phyloP scores from a whole-genome alignment of 345 rosid genomes.

The Pistacia atlantica region DNA sequence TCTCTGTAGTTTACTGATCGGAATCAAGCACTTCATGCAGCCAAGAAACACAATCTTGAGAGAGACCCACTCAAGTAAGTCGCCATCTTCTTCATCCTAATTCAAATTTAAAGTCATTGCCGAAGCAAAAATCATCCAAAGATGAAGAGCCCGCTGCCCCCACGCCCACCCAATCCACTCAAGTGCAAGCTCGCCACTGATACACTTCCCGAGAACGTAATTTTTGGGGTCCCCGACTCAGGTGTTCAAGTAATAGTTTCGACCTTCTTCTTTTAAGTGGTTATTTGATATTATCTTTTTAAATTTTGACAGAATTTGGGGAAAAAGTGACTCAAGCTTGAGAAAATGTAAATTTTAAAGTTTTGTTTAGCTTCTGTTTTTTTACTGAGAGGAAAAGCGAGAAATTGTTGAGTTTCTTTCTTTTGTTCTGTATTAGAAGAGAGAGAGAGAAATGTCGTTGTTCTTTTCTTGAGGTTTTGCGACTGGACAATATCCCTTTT shows the following conservation, averaged over 20 bases:
- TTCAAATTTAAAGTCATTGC: conserved; percentile 44
- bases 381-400: too few species aligned
- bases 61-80: conserved; percentile 34
- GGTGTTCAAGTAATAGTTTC: conserved; percentile 64
- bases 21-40: conserved; percentile 78
- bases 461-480: conserved; percentile 89
- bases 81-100: conserved; percentile 40
- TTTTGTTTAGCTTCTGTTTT: too few species aligned
- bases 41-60: conserved; percentile 68
- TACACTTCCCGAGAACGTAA: conserved; percentile 36
- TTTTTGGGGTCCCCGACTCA: conserved; percentile 48
- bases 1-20: neutral
- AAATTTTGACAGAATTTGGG: too few species aligned
- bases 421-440: neutral
- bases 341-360: too few species aligned
- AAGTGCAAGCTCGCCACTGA: conserved; percentile 81
- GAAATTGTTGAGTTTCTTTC: neutral
- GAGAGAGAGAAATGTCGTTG: conserved; percentile 61
- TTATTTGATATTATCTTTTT: neutral
- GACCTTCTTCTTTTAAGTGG: neutral
- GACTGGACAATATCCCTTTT: conserved; percentile 15
- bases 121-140: conserved; percentile 52
- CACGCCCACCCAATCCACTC: conserved; percentile 95
- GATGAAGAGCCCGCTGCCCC: conserved; percentile 77
- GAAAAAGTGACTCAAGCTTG: too few species aligned